These are phyloP conservation scores for Zalerion maritima DNA, from an alignment of 495 filamentous ascomycete species.

Conservation along the genomic window DNA sequence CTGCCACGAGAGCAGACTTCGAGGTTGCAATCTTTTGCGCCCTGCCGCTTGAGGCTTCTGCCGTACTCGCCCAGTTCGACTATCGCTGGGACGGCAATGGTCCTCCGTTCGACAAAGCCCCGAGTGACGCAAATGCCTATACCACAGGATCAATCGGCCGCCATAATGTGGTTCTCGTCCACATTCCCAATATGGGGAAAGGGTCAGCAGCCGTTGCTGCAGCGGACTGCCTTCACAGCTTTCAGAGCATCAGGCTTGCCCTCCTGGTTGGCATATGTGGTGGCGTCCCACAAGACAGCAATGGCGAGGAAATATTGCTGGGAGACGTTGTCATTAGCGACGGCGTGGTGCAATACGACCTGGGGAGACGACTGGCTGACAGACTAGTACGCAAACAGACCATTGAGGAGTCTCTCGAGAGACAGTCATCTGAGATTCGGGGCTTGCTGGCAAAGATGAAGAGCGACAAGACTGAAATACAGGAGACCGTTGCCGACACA, in stretches of 20 bases:
- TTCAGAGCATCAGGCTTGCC: conserved; percentile 1
- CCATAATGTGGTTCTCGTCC: conserved; percentile 6
- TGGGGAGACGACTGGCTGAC: conserved; percentile 4
- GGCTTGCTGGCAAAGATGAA: conserved; percentile 6
- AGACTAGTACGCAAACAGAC: conserved; percentile 1
- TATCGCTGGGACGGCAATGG: conserved; percentile 2
- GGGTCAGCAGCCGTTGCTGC: neutral
- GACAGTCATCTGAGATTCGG: conserved; percentile 2
- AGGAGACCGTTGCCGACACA: neutral
- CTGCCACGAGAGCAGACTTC: too few species aligned
- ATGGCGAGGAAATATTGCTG: conserved; percentile 3
- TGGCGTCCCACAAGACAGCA: conserved; percentile 9
- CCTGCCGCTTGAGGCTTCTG: conserved; percentile 13
- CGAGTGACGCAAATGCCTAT: conserved; percentile 2
- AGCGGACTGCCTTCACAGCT: conserved; percentile 1
- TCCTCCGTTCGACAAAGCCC: neutral
- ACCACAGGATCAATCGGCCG: conserved; percentile 1
- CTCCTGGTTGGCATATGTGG: conserved; percentile 14
- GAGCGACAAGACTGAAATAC: neutral
- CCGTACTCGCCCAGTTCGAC: conserved; percentile 13
- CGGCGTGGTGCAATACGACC: conserved; percentile 3
- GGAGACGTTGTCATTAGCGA: conserved; percentile 7
- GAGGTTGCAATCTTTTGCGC: conserved; percentile 19
- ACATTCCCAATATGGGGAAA: conserved; percentile 3
- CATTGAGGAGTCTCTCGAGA: neutral